A percentile compares a stretch with the other conserved stretches of the same genome.
phyloP scores from a whole-genome alignment of 495 filamentous ascomycete species.

The Aspergillus sparsus region DNA sequence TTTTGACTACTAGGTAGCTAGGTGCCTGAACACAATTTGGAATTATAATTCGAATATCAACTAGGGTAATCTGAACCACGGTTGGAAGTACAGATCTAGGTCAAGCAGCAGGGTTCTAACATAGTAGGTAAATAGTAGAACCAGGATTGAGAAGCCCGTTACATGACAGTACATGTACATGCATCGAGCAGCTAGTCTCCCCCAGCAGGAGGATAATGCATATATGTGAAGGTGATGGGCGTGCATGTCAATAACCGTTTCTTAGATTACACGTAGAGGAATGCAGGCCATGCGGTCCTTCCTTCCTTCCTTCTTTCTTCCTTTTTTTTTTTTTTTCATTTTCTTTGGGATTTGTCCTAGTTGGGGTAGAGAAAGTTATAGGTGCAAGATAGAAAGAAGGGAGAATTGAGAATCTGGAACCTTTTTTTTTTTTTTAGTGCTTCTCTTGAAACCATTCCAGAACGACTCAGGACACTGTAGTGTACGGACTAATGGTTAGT shows the following conservation, averaged over 20 bases:
- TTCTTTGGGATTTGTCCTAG: not conserved
- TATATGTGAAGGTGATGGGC: not conserved
- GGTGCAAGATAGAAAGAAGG: too few relatives aligned
- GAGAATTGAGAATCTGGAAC: not conserved
- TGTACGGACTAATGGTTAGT: not conserved
- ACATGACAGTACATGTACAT: not conserved
- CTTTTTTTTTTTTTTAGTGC: not conserved
- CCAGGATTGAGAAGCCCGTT: too few relatives aligned
- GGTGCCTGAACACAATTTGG: not conserved
- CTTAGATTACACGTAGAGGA: slow-evolving; percentile 14
- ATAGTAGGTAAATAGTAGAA: too few relatives aligned
- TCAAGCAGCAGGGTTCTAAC: too few relatives aligned
- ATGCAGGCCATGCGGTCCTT: slow-evolving; percentile 21
- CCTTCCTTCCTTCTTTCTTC: not conserved
- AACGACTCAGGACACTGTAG: not conserved
- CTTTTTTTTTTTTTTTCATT: not conserved
- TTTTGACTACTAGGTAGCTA: not conserved
- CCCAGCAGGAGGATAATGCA: slow-evolving; percentile 5
- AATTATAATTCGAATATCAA: slow-evolving; percentile 1
- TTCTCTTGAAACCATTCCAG: not conserved
- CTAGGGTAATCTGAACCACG: not conserved
- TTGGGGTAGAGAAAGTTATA: not conserved
- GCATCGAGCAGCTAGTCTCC: not conserved
- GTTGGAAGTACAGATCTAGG: too few relatives aligned
- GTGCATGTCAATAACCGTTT: slow-evolving; percentile 13